Conservation (phyloP, 192 early-diverging fungal genomes). For the Geranomyces michiganensis region DNA sequence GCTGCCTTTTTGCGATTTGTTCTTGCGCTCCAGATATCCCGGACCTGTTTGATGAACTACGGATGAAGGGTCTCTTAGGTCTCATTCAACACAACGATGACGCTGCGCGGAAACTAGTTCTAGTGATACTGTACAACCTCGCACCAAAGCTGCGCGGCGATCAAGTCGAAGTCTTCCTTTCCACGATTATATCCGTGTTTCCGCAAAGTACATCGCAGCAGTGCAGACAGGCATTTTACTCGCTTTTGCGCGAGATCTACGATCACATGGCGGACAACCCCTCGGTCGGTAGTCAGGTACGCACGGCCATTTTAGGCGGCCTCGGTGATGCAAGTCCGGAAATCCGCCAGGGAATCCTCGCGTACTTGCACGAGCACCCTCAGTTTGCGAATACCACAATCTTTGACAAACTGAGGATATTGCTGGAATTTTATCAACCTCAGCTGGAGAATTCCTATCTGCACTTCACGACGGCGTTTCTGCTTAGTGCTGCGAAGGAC, state of each 20-base stretch:
- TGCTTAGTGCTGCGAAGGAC: conserved; percentile 62
- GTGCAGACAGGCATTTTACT: conserved; percentile 46
- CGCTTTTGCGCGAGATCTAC: conserved; percentile 31
- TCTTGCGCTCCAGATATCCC: conserved; percentile 48
- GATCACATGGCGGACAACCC: conserved; percentile 2
- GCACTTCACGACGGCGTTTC: conserved; percentile 59
- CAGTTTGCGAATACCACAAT: conserved; percentile 15
- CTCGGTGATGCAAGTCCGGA: conserved; percentile 41
- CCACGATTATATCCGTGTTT: conserved; percentile 53
- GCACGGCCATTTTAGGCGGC: conserved; percentile 40
- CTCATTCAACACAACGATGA: conserved; percentile 64
- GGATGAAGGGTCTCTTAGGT: conserved; percentile 52
- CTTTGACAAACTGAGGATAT: conserved; percentile 17
- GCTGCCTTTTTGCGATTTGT: conserved; percentile 60
- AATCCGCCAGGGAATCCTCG: conserved; percentile 39
- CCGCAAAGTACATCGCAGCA: conserved; percentile 48
- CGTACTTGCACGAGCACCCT: conserved; percentile 29
- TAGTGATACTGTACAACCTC: conserved; percentile 59
- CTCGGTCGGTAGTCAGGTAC: conserved; percentile 24
- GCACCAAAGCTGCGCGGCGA: conserved; percentile 38
- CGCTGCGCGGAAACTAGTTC: conserved; percentile 53
- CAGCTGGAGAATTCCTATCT: conserved; percentile 67
- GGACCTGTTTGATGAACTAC: conserved; percentile 60
- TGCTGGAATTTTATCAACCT: conserved; percentile 53
- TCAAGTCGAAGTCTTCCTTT: conserved; percentile 56